Evolutionary conservation across 306 rosid species (phyloP).

Genomic region (Medicago arabica): DNA sequence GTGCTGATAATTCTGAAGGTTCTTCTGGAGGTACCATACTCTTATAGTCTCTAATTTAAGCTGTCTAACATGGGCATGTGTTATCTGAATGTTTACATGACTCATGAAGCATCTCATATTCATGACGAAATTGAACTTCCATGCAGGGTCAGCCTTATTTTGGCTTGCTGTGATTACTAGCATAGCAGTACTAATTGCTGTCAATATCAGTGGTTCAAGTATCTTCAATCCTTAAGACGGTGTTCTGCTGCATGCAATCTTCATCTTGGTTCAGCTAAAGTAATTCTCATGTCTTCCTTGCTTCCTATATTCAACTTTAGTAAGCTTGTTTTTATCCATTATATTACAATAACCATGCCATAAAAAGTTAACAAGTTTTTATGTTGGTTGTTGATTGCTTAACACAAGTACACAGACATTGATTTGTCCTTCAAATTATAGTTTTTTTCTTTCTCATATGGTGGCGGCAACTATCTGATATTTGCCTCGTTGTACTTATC

Average conservation of each 20-base stretch:
- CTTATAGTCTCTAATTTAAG: neutral
- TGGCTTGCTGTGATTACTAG: constrained; percentile 90
- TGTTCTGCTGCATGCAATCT: constrained; percentile 39
- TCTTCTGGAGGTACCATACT: constrained; percentile 65
- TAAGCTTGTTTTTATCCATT: constrained; percentile 19
- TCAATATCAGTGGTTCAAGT: constrained; percentile 79
- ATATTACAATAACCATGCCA: neutral
- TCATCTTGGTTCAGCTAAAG: constrained; percentile 45
- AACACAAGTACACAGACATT: too few species aligned
- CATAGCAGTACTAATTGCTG: constrained; percentile 69
- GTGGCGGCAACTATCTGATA: too few species aligned
- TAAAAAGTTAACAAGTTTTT: neutral
- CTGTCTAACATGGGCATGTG: neutral
- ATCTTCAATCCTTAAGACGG: constrained; percentile 84
- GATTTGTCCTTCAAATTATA: too few species aligned
- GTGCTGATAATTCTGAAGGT: constrained; percentile 51
- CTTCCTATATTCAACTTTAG: constrained; percentile 14
- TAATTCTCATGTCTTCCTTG: constrained; percentile 40
- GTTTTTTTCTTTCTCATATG: too few species aligned
- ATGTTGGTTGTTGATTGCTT: neutral
- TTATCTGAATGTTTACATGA: constrained; percentile 26
- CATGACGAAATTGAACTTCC: constrained; percentile 37
- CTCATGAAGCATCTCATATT: constrained; percentile 1
- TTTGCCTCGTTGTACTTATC: too few species aligned
- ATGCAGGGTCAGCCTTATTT: constrained; percentile 74